These are phyloP conservation scores for Amylostereum areolatum DNA, from an alignment of 1,284 basidiomycete species.

Conservation along the genomic window DNA sequence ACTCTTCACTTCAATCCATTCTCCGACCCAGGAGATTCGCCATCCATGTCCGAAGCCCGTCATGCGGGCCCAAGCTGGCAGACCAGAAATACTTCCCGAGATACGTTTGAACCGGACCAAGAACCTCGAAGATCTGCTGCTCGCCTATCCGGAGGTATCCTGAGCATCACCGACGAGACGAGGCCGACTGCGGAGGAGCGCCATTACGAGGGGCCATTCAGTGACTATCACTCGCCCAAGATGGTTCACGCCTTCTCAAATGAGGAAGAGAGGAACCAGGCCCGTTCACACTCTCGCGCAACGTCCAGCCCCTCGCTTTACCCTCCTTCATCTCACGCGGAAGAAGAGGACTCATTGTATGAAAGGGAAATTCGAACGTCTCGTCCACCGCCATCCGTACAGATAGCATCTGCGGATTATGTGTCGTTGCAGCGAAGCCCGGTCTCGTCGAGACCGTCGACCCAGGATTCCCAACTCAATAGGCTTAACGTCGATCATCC, in stretches of 20 bases:
- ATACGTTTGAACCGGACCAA: neutral
- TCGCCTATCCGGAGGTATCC: neutral
- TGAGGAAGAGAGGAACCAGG: neutral
- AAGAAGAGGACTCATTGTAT: constrained; percentile 25
- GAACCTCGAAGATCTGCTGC: neutral
- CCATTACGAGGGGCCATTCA: constrained; percentile 16
- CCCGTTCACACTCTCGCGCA: constrained; percentile 14
- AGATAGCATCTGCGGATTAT: neutral
- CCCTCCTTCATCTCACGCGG: constrained; percentile 40
- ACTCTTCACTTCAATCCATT: constrained; percentile 23
- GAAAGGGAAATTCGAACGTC: constrained; percentile 12
- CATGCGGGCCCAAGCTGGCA: constrained; percentile 1
- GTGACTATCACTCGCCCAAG: constrained; percentile 14
- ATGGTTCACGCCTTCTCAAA: neutral
- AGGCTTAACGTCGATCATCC: neutral
- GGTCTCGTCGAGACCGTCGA: constrained; percentile 21
- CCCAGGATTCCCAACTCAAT: neutral
- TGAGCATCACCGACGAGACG: neutral
- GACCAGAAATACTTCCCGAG: neutral
- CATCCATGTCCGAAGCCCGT: constrained; percentile 1
- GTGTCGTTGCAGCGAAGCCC: neutral
- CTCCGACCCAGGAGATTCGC: constrained; percentile 18
- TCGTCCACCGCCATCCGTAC: neutral
- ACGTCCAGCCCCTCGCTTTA: constrained; percentile 56
- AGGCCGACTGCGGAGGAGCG: constrained; percentile 6